A percentile compares a stretch with the other conserved stretches of the same genome.
Conservation (phyloP, 2,329 filamentous ascomycete species). For the Neofusicoccum sp. region DNA sequence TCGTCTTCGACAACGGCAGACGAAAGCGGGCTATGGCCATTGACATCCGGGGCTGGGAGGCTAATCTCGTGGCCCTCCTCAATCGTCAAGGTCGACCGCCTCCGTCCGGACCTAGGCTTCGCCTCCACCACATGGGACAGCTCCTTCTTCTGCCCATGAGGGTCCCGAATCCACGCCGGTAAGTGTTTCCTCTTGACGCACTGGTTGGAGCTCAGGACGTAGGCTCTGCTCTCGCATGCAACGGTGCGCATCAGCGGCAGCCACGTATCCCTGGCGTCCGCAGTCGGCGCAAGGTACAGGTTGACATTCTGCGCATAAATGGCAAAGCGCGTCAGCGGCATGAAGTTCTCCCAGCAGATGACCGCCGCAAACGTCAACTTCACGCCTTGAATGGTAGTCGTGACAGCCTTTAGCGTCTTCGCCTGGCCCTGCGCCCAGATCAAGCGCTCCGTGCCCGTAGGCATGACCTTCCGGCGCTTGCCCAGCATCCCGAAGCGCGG, state of each 20-base stretch:
- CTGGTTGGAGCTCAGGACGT: slow-evolving; percentile 85
- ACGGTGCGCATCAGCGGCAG: slow-evolving; percentile 76
- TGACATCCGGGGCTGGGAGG: slow-evolving; percentile 33
- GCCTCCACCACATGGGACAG: slow-evolving; percentile 15
- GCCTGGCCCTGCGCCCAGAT: slow-evolving; percentile 87
- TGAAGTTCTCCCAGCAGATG: slow-evolving; percentile 97
- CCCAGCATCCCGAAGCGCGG: slow-evolving; percentile 70
- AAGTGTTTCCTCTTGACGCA: slow-evolving; percentile 62
- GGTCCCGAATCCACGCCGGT: slow-evolving; percentile 54
- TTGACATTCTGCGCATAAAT: slow-evolving; percentile 91
- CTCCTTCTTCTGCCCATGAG: slow-evolving; percentile 13
- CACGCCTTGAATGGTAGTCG: slow-evolving; percentile 74
- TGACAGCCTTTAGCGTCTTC: slow-evolving; percentile 74
- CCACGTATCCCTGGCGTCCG: slow-evolving; percentile 83
- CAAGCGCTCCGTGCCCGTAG: slow-evolving; percentile 78
- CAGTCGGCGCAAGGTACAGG: slow-evolving; percentile 85
- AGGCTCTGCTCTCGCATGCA: slow-evolving; percentile 76
- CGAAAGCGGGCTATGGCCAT: not conserved
- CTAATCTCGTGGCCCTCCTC: slow-evolving; percentile 49
- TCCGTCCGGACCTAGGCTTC: slow-evolving; percentile 24
- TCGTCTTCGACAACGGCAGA: slow-evolving; percentile 10
- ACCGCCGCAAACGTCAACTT: slow-evolving; percentile 78
- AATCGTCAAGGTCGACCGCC: slow-evolving; percentile 42
- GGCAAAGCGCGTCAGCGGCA: slow-evolving; percentile 80
- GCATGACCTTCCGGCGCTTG: slow-evolving; percentile 91